phyloP scores from a whole-genome alignment of 129 eudicot genomes.

The Arctium lappa region DNA sequence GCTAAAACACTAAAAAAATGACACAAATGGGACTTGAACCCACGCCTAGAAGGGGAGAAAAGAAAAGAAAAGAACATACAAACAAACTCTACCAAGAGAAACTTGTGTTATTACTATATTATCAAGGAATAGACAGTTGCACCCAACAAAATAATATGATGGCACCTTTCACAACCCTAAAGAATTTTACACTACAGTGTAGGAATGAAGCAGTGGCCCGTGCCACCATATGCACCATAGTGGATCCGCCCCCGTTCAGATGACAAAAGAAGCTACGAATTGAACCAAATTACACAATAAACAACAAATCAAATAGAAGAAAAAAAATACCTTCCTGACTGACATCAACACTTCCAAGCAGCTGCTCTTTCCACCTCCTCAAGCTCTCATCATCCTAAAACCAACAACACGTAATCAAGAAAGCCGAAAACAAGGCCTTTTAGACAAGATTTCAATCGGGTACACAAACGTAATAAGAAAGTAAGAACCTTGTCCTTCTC shows the following conservation, averaged over 20 bases:
- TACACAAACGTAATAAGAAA: conserved; percentile 6
- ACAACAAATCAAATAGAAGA: not conserved
- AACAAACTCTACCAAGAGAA: no score
- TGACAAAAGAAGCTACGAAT: not conserved
- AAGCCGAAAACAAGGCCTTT: not conserved
- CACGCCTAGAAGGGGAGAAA: no score
- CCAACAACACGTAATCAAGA: conserved; percentile 7
- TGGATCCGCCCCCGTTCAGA: not conserved
- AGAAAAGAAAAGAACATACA: no score
- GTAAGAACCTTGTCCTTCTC: conserved; percentile 79
- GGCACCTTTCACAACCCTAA: no score
- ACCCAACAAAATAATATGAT: no score
- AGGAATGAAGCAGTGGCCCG: no score
- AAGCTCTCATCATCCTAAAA: conserved; percentile 82
- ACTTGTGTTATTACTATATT: no score
- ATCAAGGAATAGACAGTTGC: no score
- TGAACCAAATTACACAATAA: not conserved
- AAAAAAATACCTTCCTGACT: conserved; percentile 37
- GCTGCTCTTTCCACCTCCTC: conserved; percentile 86
- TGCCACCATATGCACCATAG: no score
- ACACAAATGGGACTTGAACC: no score
- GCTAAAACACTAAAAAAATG: no score
- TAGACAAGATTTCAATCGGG: not conserved
- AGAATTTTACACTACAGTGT: no score
- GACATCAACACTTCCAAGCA: conserved; percentile 68